Evolutionary conservation across 768 basidiomycete species (phyloP), one percentile per base, ranked within the genome.

Genomic region (Termitomyces sp.): DNA sequence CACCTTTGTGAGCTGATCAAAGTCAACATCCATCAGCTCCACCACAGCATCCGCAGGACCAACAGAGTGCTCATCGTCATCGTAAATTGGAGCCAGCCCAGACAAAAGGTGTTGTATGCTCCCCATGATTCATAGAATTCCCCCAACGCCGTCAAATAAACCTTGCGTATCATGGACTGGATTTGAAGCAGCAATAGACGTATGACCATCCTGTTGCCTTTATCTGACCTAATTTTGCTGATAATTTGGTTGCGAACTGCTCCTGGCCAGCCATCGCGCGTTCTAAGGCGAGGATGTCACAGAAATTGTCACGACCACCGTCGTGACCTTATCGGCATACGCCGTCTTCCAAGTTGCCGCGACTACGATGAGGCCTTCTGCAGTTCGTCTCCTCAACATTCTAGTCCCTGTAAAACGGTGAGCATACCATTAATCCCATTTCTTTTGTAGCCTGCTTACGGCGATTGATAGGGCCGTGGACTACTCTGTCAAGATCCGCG

Each of bases 401-500:
- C 87, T 98, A 56, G 95, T 98, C 7, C 96, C 96, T 31, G 86
- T 98, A 53, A 98, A 98, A 79, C 83, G 96, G 86, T 92, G 69
- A 58, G 78, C 64, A 36, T 11, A 6, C 5, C 15, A 34, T 29
- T 37, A 15, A 3, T 6, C 45, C 5, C 57, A 17, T 50, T n/a
- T 38, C 12, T n/a, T 5, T 7, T 36, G 7, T 29, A 56, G 42
- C 40, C 11, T 45, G 25, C 32, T 56, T 57, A 54, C 25, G 11
- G 31, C 32, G 45, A 36, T 25, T 53, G 56, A 34, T 64, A 97
- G 93, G 64, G 88, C 92, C 56, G 91, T 99, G 56, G 97, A 98
- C 78, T 99, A 92, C 86, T 91, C 94, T 4, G 94, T 96, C 76
- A 98, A 98, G 82, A 97, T 99, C 77, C 91, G 96, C 56, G 94